Conservation (phyloP, 2,329 filamentous ascomycete species). For the Thielaviopsis populi region DNA sequence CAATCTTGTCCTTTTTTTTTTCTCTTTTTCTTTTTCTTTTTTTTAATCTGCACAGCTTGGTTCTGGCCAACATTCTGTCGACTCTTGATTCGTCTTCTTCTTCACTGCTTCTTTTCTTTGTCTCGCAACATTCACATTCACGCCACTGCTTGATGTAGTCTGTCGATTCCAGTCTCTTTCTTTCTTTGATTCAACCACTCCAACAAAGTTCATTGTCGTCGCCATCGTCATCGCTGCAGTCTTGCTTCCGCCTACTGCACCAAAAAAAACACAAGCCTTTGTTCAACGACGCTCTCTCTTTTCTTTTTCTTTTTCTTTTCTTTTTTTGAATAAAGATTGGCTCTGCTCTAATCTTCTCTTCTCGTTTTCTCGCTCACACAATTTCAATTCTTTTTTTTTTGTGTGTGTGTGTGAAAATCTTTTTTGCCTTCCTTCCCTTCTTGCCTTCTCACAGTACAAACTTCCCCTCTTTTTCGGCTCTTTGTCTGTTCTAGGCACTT, state of each 20-base stretch:
- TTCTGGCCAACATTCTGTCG: not conserved
- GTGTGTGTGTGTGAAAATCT: not conserved
- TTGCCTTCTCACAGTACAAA: not conserved
- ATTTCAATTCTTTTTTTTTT: not conserved
- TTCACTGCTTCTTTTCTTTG: not conserved
- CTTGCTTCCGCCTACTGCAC: not conserved
- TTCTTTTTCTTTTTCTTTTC: not conserved
- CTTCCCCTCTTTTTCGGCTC: not conserved
- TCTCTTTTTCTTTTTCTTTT: not conserved
- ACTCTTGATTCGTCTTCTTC: not conserved
- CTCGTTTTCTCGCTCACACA: not conserved
- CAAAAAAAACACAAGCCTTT: not conserved
- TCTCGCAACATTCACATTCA: not conserved
- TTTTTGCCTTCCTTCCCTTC: not conserved
- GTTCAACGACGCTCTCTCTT: not conserved
- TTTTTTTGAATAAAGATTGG: too few relatives aligned
- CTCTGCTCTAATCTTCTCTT: not conserved
- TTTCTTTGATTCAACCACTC: not conserved
- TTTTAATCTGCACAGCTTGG: not conserved
- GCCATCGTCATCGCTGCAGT: not conserved
- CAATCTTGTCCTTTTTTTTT: not conserved
- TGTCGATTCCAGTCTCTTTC: not conserved
- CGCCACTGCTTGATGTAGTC: slow-evolving; percentile 1
- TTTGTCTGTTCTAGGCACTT: slow-evolving; percentile 12
- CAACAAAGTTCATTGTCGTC: not conserved